These are phyloP conservation scores for Penicillium roqueforti DNA, from an alignment of 495 filamentous ascomycete species.

Conservation along the genomic window DNA sequence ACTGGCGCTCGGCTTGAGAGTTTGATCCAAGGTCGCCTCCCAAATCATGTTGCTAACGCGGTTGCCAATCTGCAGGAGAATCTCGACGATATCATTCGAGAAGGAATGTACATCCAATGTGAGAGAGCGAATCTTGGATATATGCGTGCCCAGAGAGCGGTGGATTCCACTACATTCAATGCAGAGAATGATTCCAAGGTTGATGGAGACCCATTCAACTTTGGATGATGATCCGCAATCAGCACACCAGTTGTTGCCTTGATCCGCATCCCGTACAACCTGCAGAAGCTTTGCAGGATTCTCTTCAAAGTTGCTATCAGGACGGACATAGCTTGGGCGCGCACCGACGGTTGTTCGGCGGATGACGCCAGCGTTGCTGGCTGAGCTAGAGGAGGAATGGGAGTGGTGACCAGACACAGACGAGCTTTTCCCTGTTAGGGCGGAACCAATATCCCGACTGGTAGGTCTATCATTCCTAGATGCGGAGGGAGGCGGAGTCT, in stretches of 20 bases:
- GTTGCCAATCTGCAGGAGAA: conserved; percentile 91
- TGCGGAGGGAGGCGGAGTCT: conserved; percentile 41
- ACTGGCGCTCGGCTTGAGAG: conserved; percentile 63
- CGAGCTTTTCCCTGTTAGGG: conserved; percentile 88
- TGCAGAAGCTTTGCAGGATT: conserved; percentile 82
- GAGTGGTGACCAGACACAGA: conserved; percentile 61
- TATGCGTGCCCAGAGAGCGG: conserved; percentile 92
- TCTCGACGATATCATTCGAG: conserved; percentile 90
- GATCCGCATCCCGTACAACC: conserved; percentile 81
- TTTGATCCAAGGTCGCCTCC: conserved; percentile 77
- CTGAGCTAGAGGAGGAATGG: conserved; percentile 43
- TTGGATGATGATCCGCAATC: conserved; percentile 90
- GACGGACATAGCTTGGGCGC: conserved; percentile 67
- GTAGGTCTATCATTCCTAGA: conserved; percentile 52
- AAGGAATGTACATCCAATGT: conserved; percentile 94
- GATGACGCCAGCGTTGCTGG: conserved; percentile 54
- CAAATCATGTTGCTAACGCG: conserved; percentile 94
- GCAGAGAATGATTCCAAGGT: conserved; percentile 91
- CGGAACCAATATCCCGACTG: conserved; percentile 80
- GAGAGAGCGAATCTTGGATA: conserved; percentile 93
- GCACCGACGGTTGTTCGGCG: conserved; percentile 89
- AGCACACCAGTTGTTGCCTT: conserved; percentile 91
- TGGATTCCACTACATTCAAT: conserved; percentile 99
- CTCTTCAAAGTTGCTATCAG: conserved; percentile 69
- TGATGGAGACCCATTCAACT: conserved; percentile 98